These are phyloP conservation scores for Eucalyptus leucophloia DNA, from an alignment of 345 rosid species.

Conservation along the genomic window DNA sequence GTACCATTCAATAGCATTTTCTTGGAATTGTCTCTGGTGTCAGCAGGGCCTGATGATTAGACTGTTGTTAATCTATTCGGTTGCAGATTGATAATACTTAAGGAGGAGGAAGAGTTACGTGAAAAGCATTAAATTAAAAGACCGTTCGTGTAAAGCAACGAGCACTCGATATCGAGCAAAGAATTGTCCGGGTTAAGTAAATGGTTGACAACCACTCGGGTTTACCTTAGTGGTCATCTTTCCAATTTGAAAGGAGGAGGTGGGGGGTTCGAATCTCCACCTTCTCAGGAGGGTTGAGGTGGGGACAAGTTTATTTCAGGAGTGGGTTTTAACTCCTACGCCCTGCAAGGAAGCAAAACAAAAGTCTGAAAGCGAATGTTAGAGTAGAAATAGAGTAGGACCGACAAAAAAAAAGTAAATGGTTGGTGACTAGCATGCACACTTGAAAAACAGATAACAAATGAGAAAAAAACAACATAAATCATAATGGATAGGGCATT, in stretches of 20 bases:
- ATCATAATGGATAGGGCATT: no score
- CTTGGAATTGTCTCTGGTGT: not conserved
- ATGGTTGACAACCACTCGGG: not conserved
- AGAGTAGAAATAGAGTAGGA: no score
- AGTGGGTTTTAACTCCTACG: no score
- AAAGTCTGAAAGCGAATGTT: no score
- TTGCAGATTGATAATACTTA: not conserved
- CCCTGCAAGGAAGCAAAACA: no score
- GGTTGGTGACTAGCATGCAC: not conserved
- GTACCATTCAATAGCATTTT: not conserved
- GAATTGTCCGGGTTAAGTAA: not conserved
- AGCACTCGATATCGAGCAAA: not conserved
- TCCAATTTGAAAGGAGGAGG: no score
- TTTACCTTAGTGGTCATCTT: no score
- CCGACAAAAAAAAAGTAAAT: no score
- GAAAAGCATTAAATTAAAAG: not conserved
- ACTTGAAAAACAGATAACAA: not conserved
- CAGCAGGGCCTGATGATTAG: not conserved
- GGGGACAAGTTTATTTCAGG: no score
- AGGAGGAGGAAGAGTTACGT: not conserved
- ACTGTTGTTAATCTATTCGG: not conserved
- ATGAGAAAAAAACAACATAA: not conserved
- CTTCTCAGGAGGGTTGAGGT: no score
- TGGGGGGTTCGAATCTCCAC: no score
- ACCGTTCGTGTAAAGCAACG: not conserved